phyloP scores from a whole-genome alignment of 805 yeast genomes.

The Candida sanyiensis region DNA sequence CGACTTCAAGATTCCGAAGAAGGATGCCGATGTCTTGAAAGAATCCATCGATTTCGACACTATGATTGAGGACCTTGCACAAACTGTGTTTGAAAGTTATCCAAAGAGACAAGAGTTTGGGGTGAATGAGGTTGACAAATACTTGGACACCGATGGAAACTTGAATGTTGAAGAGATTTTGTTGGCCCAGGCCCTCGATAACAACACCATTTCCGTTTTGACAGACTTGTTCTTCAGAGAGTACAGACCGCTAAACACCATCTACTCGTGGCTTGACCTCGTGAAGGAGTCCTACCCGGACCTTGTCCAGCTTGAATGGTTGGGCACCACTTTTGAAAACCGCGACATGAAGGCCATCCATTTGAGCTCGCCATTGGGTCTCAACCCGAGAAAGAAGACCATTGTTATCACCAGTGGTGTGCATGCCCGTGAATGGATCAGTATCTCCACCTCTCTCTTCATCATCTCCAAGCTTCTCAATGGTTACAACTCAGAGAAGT shows the following conservation, averaged over 20 bases:
- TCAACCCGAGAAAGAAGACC: constrained; percentile 47
- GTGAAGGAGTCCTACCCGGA: constrained; percentile 59
- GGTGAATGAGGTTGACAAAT: constrained; percentile 6
- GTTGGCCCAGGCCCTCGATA: constrained; percentile 6
- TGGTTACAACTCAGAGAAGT: constrained; percentile 35
- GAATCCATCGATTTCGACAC: constrained; percentile 18
- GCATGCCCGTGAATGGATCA: constrained; percentile 90
- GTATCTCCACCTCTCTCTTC: constrained; percentile 64
- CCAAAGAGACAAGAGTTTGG: constrained; percentile 28
- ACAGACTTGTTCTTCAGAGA: constrained; percentile 62
- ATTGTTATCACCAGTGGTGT: constrained; percentile 77
- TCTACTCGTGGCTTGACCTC: constrained; percentile 66
- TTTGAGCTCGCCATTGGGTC: constrained; percentile 43
- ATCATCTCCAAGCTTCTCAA: constrained; percentile 42
- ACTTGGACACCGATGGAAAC: constrained; percentile 1
- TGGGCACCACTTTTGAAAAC: constrained; percentile 76
- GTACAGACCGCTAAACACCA: constrained; percentile 61
- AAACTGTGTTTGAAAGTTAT: constrained; percentile 48
- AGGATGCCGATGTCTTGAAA: constrained; percentile 8
- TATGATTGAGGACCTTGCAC: constrained; percentile 52
- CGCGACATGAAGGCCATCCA: constrained; percentile 64
- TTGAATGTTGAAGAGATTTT: constrained; percentile 6
- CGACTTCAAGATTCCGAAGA: constrained; percentile 34
- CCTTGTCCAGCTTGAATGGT: constrained; percentile 52
- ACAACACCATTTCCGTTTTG: constrained; percentile 7